phyloP scores from a whole-genome alignment of 805 yeast species.

The Hagleromyces aurorensis region DNA sequence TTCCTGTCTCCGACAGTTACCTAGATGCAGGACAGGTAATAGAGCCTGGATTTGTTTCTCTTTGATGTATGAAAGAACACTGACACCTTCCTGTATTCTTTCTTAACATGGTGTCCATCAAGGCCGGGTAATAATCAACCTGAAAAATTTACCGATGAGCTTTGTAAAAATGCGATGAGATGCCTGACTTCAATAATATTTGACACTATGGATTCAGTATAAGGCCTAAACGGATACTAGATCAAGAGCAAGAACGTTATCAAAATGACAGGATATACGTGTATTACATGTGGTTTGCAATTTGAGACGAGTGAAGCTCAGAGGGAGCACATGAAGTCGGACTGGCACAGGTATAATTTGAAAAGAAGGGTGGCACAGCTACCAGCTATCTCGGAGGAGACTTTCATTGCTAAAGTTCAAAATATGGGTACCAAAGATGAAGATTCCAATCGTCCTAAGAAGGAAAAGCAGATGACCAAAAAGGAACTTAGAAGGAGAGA shows the following conservation, averaged over 20 bases:
- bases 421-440: constrained; percentile 21
- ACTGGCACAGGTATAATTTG: constrained; percentile 95
- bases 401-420: constrained; percentile 62
- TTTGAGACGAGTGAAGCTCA: constrained; percentile 73
- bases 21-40: too few species aligned
- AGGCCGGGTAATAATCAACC: too few species aligned
- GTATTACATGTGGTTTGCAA: constrained; percentile 80
- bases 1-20: too few species aligned
- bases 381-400: constrained; percentile 61
- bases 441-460: constrained; percentile 8
- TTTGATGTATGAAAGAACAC: too few species aligned
- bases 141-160: too few species aligned
- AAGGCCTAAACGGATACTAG: neutral
- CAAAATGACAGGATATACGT: constrained; percentile 41
- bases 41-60: too few species aligned
- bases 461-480: constrained; percentile 32
- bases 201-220: neutral
- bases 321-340: constrained; percentile 89
- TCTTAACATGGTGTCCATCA: too few species aligned
- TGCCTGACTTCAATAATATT: constrained; percentile 5
- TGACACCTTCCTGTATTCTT: too few species aligned
- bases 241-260: constrained; percentile 2
- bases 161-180: constrained; percentile 3
- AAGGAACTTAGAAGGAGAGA: constrained; percentile 37
- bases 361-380: constrained; percentile 87